Evolutionary conservation across 805 yeast genomes (phyloP), one percentile per base, ranked within the genome.

Genomic region (Monosporozyma servazzii): DNA sequence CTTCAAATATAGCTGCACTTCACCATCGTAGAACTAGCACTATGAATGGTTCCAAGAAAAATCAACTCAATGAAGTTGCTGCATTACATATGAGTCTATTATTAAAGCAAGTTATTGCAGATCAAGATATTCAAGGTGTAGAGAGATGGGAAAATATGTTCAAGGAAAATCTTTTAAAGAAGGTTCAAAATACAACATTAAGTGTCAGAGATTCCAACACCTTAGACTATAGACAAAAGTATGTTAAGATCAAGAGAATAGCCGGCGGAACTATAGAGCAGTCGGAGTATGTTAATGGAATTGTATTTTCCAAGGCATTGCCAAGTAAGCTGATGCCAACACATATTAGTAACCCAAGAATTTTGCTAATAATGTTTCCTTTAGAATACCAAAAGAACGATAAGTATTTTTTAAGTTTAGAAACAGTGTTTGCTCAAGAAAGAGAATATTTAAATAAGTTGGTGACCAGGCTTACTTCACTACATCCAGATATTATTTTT

Each of bases 341-440:
- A 5, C 62, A 65, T 23, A 73, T 95, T 7, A 60, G 63, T 0
- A 75, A 78, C 48, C 98, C 99, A 0, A 77, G 82, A 50, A 85
- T 93, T 40, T 80, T 91, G 53, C 72, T 95, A 17, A 75, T 93
- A 5, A 83, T 89, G 74, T 93, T 93, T 60, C 96, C 97, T 0
- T 70, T 93, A 25, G 98, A 90, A 62, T 93, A 88, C 58, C 73
- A 82, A 53, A 81, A 84, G 54, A 81, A 80, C 41, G 88, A 84
- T 50, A 88, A 85, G 56, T 87, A 82, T 54, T 84, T 88, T 53
- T 80, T 88, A 66, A 86, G 95, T 61, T 71, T 90, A 51, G 86
- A 88, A 52, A 86, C 95, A 1, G 83, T 91, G 1, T 73, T 88
- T 48, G 86, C 91, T 0, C 98, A 93, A 63, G 97, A 91, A 62